phyloP scores from a whole-genome alignment of 2,329 filamentous ascomycete genomes.

The Ascomycota sp. region DNA sequence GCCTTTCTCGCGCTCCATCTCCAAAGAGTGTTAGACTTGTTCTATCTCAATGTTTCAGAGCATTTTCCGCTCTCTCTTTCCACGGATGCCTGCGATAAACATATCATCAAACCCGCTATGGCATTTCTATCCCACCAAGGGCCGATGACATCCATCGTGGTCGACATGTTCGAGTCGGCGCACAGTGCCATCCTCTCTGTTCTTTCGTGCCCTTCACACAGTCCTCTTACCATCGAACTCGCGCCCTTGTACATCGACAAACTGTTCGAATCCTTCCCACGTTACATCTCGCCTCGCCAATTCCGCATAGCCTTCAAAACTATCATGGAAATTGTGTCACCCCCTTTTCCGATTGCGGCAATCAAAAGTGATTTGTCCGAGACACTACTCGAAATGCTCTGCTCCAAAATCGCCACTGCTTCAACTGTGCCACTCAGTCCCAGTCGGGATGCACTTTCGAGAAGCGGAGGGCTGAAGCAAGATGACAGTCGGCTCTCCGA shows the following conservation, averaged over 20 bases:
- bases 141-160: constrained; percentile 22
- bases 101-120: constrained; percentile 54
- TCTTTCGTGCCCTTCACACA: constrained; percentile 61
- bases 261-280: constrained; percentile 60
- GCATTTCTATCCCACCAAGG: constrained; percentile 42
- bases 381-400: constrained; percentile 58
- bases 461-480: constrained; percentile 7
- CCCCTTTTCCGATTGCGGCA: constrained; percentile 55
- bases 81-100: constrained; percentile 43
- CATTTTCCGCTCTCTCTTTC: constrained; percentile 57
- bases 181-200: constrained; percentile 67
- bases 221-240: constrained; percentile 46
- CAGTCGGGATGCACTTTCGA: constrained; percentile 15
- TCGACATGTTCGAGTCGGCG: constrained; percentile 64
- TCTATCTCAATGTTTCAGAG: constrained; percentile 73
- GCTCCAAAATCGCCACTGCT: constrained; percentile 35
- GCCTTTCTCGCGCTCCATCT: constrained; percentile 16
- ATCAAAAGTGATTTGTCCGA: constrained; percentile 62
- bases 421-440: constrained; percentile 21
- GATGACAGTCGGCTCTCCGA: constrained; percentile 38
- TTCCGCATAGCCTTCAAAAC: constrained; percentile 80
- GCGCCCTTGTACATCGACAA: constrained; percentile 70
- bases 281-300: constrained; percentile 60
- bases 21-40: constrained; percentile 59
- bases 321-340: constrained; percentile 60